Base-by-base conservation (phyloP, 179 eudicot species). In the Corrigiola litoralis region DNA sequence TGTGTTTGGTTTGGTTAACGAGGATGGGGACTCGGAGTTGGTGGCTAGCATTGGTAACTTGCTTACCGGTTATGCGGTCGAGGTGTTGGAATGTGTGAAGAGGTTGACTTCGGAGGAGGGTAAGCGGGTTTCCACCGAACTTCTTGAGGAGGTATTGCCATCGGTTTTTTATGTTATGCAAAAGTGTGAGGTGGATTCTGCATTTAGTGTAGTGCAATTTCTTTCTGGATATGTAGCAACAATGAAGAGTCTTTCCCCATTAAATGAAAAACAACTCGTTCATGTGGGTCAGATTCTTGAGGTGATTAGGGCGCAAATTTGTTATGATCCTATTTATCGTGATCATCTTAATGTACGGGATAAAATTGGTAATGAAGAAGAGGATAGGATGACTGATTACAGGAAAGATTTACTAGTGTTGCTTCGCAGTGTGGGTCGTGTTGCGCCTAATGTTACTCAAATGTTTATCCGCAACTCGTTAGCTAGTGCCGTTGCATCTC, bases 121-220 rank as follows among this genome's bases (percentile, higher is more conserved):
- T 44, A 84, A 77, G 58, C 81, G 75, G 12, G 76, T 74, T 59
- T 81, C 94, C 9, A 13, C 72, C 8, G 90, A 86, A 56, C 95
- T 95, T 66, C 63, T 95, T 44, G 85, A 95, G 58, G 97, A 91
- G 78, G 99, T 86, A 33, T 72, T 95, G 78, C 99, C 99, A 36
- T 84, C 96, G 4, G 88, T 95, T 27, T 91, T 95, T 55, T 81
- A 84, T 48, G 79, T 86, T 21, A 86, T 88, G 85, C 84, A 58
- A 72, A 88, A 77, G 50, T 81, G 82, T 77, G 97, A 88, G 75
- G 71, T 83, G 57, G 96, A 91, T 80, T 66, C 79, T 0, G 74
- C 95, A 21, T 86, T 85, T 75, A 88, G 82, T 62, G 76, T 82
- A 37, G 88, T 85, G 58, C 99, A 91, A 67, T 91, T 91, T 65